Conservation (phyloP, 495 filamentous ascomycete genomes). For the Lentithecium fluviatile region DNA sequence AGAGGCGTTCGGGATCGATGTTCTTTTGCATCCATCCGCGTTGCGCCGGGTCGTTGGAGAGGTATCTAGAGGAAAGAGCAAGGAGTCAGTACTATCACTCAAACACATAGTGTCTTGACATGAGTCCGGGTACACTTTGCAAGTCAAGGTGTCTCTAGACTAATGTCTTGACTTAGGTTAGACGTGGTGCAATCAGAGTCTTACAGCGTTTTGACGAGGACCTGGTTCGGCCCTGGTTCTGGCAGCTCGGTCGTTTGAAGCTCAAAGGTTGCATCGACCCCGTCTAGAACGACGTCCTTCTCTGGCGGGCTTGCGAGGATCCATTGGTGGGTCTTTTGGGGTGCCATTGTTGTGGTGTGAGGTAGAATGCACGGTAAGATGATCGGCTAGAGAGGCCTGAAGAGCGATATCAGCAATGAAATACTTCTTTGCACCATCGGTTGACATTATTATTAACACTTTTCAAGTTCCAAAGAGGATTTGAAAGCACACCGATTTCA, state of each 20-base stretch:
- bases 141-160: too few species aligned
- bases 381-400: background rate
- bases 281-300: slow-evolving; percentile 42
- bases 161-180: too few species aligned
- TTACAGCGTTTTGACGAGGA: slow-evolving; percentile 56
- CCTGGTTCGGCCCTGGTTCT: slow-evolving; percentile 56
- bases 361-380: background rate
- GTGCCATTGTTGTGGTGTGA: slow-evolving; percentile 12
- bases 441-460: too few species aligned
- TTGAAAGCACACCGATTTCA: too few species aligned
- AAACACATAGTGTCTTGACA: too few species aligned
- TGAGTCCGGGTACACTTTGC: too few species aligned
- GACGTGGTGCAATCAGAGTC: background rate
- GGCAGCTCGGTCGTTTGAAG: slow-evolving; percentile 50
- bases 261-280: slow-evolving; percentile 50
- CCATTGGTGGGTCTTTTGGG: slow-evolving; percentile 39
- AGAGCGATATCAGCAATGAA: too few species aligned
- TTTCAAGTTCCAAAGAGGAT: too few species aligned
- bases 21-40: slow-evolving; percentile 68
- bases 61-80: slow-evolving; percentile 48
- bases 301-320: slow-evolving; percentile 38
- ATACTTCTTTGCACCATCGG: too few species aligned
- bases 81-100: background rate
- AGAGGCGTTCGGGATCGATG: slow-evolving; percentile 54
- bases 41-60: slow-evolving; percentile 83